Evolutionary conservation across 371 early-diverging fungal species (phyloP), one percentile per base, ranked within the genome.

Genomic region (Cladochytrium tenue): DNA sequence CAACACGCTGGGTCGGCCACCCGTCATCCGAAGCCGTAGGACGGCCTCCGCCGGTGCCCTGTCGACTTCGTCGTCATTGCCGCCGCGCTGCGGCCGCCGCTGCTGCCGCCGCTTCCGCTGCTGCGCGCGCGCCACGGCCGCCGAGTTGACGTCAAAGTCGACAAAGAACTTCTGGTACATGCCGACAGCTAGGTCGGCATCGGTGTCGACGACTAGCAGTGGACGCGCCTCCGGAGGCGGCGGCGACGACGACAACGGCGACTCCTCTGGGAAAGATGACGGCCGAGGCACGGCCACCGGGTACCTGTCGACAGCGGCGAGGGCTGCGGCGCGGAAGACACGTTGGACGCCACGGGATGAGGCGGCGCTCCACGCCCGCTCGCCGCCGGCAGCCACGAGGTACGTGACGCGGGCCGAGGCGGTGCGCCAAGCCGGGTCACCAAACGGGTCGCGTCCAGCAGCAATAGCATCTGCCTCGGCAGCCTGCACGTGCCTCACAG

Each of bases 201-300:
- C 72, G 60, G 59, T 64, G 57, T 75, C 75, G 17, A 75, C 28
- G 17, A 23, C 68, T 2, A 72, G 55, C 27, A 72, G 53, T 13
- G 68, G 72, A 7, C 56, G 50, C 3, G 63, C 58, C 32, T 57
- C 27, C 3, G 4, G 32, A 5, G 52, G 56, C 17, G 30, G 51
- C 3, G 28, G n/a, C 32, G 27, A 13, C 51, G 17, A 25, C 60
- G 43, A 3, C 4, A 50, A 7, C 43, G 52, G 31, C 5, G 3
- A 10, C 15, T 7, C 10, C 58, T 26, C 20, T 26, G 20, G 53
- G 15, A 10, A 26, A 7, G 53, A 26, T 20, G 13, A 20, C 20
- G 53, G 53, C 43, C 20, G 13, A 10, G 43, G 13, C 43, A 20
- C 20, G 43, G 13, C 43, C 10, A 7, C 5, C 53, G 53, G 53